phyloP scores from a whole-genome alignment of 495 filamentous ascomycete genomes.

The Talaromyces ruber region DNA sequence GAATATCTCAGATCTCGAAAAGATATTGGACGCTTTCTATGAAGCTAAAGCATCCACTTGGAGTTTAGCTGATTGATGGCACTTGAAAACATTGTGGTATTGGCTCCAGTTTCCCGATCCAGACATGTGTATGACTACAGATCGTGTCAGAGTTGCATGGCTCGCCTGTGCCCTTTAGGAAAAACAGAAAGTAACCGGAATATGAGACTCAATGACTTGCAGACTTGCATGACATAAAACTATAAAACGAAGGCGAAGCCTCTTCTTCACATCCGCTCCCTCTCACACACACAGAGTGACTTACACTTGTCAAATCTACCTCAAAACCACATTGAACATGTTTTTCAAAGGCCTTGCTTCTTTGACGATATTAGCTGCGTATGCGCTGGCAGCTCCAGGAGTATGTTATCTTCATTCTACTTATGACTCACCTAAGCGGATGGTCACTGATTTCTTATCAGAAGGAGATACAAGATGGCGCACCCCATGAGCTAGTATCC shows the following conservation, averaged over 20 bases:
- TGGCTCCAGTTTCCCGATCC: neutral
- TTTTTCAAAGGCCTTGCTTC: neutral
- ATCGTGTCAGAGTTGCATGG: neutral
- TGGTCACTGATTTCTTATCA: neutral
- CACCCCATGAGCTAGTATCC: conserved; percentile 1
- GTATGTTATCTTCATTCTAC: neutral
- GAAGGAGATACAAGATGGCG: neutral
- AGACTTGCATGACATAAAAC: neutral
- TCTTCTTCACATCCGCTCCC: neutral
- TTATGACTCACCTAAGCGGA: neutral
- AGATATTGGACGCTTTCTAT: neutral
- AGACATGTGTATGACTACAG: neutral
- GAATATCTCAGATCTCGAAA: neutral
- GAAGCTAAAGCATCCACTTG: neutral
- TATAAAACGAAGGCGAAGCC: neutral
- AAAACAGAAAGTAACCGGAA: neutral
- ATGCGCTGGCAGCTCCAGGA: neutral
- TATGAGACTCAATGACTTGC: neutral
- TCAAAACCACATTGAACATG: neutral
- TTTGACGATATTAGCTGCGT: neutral
- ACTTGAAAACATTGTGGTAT: neutral
- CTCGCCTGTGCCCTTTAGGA: neutral
- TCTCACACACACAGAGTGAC: neutral
- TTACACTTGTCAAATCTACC: neutral
- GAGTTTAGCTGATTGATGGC: neutral